Evolutionary conservation across 208 protist genomes (phyloP).

Genomic region (Trypanosoma mega): DNA sequence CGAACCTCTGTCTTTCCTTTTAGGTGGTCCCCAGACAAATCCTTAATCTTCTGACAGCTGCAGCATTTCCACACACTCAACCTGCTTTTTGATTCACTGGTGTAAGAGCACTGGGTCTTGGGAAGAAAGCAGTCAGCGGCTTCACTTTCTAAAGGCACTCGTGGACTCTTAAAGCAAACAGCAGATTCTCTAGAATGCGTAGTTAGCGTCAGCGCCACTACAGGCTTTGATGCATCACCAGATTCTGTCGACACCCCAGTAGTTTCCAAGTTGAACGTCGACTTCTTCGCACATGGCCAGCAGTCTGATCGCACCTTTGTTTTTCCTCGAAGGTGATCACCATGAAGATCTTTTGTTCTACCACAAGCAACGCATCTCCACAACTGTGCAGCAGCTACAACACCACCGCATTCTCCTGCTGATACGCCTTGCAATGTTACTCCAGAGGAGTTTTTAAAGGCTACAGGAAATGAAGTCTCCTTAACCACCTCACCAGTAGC

Average conservation of each 20-base stretch:
- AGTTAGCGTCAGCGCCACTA: not conserved
- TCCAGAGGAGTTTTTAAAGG: too few species aligned
- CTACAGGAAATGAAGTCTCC: not conserved
- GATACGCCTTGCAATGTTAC: not conserved
- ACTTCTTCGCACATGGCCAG: slow-evolving; percentile 56
- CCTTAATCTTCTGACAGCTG: slow-evolving; percentile 46
- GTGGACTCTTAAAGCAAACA: not conserved
- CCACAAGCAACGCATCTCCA: slow-evolving; percentile 46
- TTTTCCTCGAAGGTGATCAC: slow-evolving; percentile 48
- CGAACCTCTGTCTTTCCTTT: slow-evolving; percentile 47
- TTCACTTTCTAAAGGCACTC: not conserved
- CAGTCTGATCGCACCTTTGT: slow-evolving; percentile 49
- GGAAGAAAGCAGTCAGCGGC: not conserved
- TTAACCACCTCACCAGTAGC: not conserved
- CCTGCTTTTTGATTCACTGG: not conserved
- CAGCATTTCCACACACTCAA: slow-evolving; percentile 34
- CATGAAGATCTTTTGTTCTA: slow-evolving; percentile 37
- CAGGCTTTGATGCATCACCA: not conserved
- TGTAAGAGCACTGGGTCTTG: not conserved
- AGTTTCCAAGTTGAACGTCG: slow-evolving; percentile 24
- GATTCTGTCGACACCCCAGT: not conserved
- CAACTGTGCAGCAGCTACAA: not conserved
- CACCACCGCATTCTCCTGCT: not conserved
- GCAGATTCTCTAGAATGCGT: not conserved
- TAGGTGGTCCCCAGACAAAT: slow-evolving; percentile 43